These are phyloP conservation scores for Nicotiana paniculata DNA, from an alignment of 257 asterid species.

Conservation along the genomic window DNA sequence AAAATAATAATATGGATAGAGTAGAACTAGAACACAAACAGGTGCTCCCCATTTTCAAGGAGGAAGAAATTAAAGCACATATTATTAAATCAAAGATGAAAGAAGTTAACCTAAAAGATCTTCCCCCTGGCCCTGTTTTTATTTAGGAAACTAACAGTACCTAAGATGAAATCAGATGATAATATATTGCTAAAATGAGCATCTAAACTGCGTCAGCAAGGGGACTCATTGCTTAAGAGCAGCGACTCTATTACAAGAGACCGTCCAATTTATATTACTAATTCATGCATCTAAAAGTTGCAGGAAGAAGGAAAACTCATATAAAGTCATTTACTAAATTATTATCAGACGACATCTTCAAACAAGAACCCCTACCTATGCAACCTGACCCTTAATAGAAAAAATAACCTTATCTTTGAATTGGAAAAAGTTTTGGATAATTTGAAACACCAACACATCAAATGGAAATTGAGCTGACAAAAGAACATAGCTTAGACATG, in stretches of 20 bases:
- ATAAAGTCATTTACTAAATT: neutral
- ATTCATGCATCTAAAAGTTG: neutral
- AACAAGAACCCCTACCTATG: neutral
- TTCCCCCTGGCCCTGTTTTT: too few species aligned
- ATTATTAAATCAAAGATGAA: neutral
- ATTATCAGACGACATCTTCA: neutral
- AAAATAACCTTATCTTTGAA: neutral
- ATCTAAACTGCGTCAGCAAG: constrained; percentile 1
- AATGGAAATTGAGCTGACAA: neutral
- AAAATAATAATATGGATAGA: neutral
- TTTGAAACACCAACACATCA: neutral
- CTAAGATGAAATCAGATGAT: neutral
- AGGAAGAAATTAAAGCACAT: neutral
- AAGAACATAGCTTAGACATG: neutral
- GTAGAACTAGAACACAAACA: neutral
- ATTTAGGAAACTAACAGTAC: too few species aligned
- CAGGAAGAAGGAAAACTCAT: neutral
- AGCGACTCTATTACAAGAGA: neutral
- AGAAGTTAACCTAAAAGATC: neutral
- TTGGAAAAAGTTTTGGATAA: neutral
- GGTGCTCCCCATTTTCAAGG: neutral
- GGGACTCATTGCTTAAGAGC: neutral
- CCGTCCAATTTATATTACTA: neutral
- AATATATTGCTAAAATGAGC: neutral
- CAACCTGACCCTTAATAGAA: neutral